Conservation (phyloP, 352 stramenopile species). For the Phytophthora pisi region DNA sequence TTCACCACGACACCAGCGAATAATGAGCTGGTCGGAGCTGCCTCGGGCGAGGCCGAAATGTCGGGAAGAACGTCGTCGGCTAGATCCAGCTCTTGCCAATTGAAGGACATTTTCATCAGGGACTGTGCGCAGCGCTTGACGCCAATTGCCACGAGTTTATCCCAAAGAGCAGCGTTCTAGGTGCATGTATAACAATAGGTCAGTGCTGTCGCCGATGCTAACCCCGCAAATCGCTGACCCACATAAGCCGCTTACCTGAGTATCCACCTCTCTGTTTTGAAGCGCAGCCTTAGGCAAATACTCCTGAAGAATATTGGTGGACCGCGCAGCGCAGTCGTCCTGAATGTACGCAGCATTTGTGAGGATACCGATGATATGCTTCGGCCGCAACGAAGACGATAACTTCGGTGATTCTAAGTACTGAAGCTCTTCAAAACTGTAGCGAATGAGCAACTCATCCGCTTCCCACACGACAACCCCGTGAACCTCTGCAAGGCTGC, state of each 20-base stretch:
- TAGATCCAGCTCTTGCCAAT: conserved; percentile 68
- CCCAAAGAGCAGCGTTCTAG: conserved; percentile 61
- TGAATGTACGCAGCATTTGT: conserved; percentile 78
- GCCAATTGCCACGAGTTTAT: conserved; percentile 48
- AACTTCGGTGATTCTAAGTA: conserved; percentile 73
- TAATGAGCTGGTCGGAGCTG: conserved; percentile 29
- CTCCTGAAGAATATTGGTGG: conserved; percentile 57
- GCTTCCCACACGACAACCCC: conserved; percentile 60
- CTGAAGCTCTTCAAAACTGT: conserved; percentile 59
- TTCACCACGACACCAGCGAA: conserved; percentile 62
- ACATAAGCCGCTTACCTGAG: conserved; percentile 36
- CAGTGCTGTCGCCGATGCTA: not conserved
- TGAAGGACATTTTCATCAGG: conserved; percentile 73
- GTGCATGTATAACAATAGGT: not conserved
- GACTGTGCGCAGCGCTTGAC: conserved; percentile 70
- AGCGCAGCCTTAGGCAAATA: conserved; percentile 55
- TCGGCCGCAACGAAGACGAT: conserved; percentile 61
- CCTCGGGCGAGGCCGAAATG: conserved; percentile 23
- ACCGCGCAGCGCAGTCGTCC: conserved; percentile 61
- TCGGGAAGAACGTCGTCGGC: conserved; percentile 56
- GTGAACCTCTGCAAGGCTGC: conserved; percentile 64
- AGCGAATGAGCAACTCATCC: conserved; percentile 67
- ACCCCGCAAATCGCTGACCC: not conserved
- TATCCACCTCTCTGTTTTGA: conserved; percentile 47
- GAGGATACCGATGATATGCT: conserved; percentile 70